Evolutionary conservation across 495 filamentous ascomycete species (phyloP).

Genomic region (Neurospora discreta): DNA sequence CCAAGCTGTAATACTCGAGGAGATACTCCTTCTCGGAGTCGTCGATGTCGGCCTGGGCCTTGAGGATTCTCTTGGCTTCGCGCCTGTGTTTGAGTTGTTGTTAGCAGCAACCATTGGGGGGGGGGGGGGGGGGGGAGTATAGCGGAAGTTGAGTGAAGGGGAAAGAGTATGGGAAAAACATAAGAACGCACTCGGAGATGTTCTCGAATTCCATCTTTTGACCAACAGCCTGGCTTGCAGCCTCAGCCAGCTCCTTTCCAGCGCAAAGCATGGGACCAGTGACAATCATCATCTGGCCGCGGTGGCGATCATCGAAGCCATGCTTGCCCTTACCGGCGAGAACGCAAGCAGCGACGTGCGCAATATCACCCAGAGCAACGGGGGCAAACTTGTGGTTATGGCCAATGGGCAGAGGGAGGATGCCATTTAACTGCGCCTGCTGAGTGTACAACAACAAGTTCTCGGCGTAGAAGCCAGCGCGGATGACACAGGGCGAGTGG

Average conservation of each 20-base stretch:
- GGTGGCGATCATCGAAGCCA: constrained; percentile 43
- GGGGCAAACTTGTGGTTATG: constrained; percentile 43
- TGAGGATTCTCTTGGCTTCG: constrained; percentile 38
- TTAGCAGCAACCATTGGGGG: too few relatives aligned
- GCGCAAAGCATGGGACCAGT: constrained; percentile 44
- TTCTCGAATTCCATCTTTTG: constrained; percentile 41
- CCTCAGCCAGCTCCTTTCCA: constrained; percentile 40
- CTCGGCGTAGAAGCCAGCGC: constrained; percentile 47
- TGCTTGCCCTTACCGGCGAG: constrained; percentile 41
- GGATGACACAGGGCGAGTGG: constrained; percentile 39
- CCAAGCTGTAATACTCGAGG: constrained; percentile 48
- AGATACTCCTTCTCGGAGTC: constrained; percentile 41
- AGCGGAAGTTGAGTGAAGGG: too few relatives aligned
- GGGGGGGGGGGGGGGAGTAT: too few relatives aligned
- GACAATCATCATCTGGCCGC: constrained; percentile 44
- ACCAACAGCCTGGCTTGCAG: constrained; percentile 39
- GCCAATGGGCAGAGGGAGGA: constrained; percentile 41
- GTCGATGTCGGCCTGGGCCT: constrained; percentile 30
- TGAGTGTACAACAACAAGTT: constrained; percentile 41
- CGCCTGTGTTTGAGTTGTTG: constrained; percentile 15
- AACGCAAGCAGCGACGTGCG: constrained; percentile 40
- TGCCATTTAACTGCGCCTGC: constrained; percentile 34
- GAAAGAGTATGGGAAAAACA: too few relatives aligned
- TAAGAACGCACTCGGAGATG: constrained; percentile 36
- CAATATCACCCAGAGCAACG: constrained; percentile 40